phyloP scores from a whole-genome alignment of 1,284 basidiomycete genomes.

The Blastosporella zonata region DNA sequence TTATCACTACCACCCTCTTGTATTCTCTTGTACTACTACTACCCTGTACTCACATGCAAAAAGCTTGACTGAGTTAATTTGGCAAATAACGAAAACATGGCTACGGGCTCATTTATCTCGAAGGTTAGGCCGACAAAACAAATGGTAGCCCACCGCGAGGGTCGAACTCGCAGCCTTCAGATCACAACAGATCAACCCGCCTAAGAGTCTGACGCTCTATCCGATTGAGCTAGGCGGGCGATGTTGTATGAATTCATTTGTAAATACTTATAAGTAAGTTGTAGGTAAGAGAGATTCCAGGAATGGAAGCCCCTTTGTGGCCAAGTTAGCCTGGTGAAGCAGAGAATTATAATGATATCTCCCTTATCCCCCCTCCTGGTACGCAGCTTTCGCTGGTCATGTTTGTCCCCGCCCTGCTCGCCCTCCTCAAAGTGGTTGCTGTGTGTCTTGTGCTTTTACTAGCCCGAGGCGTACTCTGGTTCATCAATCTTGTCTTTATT shows the following conservation, averaged over 20 bases:
- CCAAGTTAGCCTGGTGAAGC: background rate
- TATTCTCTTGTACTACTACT: too few species aligned
- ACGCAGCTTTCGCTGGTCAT: background rate
- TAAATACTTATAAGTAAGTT: too few species aligned
- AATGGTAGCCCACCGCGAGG: slow-evolving; percentile 79
- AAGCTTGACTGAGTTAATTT: too few species aligned
- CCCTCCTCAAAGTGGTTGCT: slow-evolving; percentile 26
- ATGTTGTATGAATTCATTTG: background rate
- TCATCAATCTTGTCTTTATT: slow-evolving; percentile 41
- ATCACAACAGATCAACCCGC: slow-evolving; percentile 28
- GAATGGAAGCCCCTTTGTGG: background rate
- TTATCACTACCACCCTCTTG: too few species aligned
- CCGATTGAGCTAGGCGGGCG: slow-evolving; percentile 83
- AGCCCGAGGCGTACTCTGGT: slow-evolving; percentile 35
- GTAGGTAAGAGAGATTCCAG: too few species aligned
- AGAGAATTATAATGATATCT: background rate
- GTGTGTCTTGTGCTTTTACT: slow-evolving; percentile 31
- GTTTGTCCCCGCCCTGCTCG: slow-evolving; percentile 9
- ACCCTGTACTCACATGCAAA: too few species aligned
- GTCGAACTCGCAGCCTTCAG: slow-evolving; percentile 92
- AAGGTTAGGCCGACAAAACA: background rate
- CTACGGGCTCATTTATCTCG: too few species aligned
- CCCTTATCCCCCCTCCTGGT: too few species aligned
- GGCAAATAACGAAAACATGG: too few species aligned
- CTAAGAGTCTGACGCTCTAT: slow-evolving; percentile 77